These are phyloP conservation scores for Aspergillus ostianus DNA, from an alignment of 495 filamentous ascomycete species.

Conservation along the genomic window DNA sequence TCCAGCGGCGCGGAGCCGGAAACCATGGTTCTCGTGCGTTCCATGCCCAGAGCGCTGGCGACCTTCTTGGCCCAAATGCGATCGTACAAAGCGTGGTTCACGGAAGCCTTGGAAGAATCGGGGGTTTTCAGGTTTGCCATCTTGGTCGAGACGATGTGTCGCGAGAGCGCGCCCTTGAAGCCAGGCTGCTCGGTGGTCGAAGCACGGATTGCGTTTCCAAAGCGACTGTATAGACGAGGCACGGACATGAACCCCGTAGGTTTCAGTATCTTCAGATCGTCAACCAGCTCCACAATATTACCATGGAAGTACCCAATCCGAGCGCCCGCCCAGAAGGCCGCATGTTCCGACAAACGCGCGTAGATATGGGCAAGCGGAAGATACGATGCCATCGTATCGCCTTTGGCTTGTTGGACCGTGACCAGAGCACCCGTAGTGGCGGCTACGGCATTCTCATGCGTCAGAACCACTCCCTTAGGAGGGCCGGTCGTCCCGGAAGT, in stretches of 20 bases:
- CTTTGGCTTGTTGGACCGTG: constrained; percentile 44
- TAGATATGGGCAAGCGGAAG: constrained; percentile 95
- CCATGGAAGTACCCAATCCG: constrained; percentile 94
- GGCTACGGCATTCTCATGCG: constrained; percentile 77
- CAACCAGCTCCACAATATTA: constrained; percentile 80
- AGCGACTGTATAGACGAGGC: constrained; percentile 89
- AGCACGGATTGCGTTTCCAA: constrained; percentile 75
- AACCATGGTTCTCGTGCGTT: constrained; percentile 70
- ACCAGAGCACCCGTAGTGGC: constrained; percentile 60
- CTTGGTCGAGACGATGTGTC: constrained; percentile 77
- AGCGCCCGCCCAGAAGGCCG: constrained; percentile 65
- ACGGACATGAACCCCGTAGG: constrained; percentile 87
- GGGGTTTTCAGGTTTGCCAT: constrained; percentile 71
- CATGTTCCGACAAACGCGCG: constrained; percentile 78
- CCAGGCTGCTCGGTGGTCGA: constrained; percentile 76
- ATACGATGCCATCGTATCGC: constrained; percentile 76
- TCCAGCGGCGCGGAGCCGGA: constrained; percentile 91
- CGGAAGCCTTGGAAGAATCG: constrained; percentile 65
- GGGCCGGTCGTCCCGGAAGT: constrained; percentile 94
- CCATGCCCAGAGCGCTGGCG: constrained; percentile 73
- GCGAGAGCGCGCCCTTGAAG: constrained; percentile 76
- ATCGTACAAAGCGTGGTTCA: constrained; percentile 85
- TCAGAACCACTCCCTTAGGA: constrained; percentile 90
- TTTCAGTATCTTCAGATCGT: constrained; percentile 84
- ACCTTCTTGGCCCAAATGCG: constrained; percentile 93